A percentile compares a stretch with the other conserved stretches of the same genome.
Evolutionary conservation across 2,329 filamentous ascomycete genomes (phyloP).

Genomic region (Epichloe amarillans): DNA sequence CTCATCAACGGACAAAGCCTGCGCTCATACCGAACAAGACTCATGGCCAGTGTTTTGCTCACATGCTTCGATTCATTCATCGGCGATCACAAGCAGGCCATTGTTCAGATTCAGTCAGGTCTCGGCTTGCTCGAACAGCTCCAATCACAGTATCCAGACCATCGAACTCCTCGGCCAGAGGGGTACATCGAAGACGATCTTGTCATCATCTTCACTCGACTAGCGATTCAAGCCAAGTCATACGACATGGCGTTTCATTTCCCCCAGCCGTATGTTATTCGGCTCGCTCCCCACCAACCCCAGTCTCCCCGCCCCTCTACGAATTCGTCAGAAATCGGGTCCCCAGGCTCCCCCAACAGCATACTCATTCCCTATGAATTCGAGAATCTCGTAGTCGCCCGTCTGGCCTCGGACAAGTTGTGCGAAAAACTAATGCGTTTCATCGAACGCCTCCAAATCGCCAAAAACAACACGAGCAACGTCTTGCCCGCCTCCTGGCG

Average conservation of each 20-base stretch:
- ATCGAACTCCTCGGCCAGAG: slow-evolving; percentile 13
- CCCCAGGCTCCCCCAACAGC: slow-evolving; percentile 9
- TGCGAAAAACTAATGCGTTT: slow-evolving; percentile 45
- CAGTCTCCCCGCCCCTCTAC: slow-evolving; percentile 23
- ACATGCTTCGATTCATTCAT: slow-evolving; percentile 58
- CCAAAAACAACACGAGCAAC: slow-evolving; percentile 36
- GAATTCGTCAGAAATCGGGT: slow-evolving; percentile 8
- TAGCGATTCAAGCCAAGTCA: slow-evolving; percentile 52
- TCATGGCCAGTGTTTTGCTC: slow-evolving; percentile 53
- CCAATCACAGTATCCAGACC: slow-evolving; percentile 11
- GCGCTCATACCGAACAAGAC: slow-evolving; percentile 35
- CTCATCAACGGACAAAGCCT: slow-evolving; percentile 29
- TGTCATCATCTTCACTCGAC: slow-evolving; percentile 47
- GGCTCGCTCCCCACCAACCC: slow-evolving; percentile 22
- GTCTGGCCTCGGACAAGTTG: slow-evolving; percentile 41
- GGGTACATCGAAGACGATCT: slow-evolving; percentile 45
- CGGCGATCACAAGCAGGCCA: slow-evolving; percentile 48
- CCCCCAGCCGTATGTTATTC: slow-evolving; percentile 49
- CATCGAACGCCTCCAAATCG: slow-evolving; percentile 38
- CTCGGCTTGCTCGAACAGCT: slow-evolving; percentile 40
- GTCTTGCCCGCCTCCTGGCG: slow-evolving; percentile 35
- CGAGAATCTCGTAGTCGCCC: slow-evolving; percentile 37
- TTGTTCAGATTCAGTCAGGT: slow-evolving; percentile 46
- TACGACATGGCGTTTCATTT: slow-evolving; percentile 59
- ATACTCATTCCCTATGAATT: slow-evolving; percentile 25